Evolutionary conservation across 2,329 filamentous ascomycete genomes (phyloP), one percentile per base, ranked within the genome.

Genomic region (Pestalotiopsis fici): DNA sequence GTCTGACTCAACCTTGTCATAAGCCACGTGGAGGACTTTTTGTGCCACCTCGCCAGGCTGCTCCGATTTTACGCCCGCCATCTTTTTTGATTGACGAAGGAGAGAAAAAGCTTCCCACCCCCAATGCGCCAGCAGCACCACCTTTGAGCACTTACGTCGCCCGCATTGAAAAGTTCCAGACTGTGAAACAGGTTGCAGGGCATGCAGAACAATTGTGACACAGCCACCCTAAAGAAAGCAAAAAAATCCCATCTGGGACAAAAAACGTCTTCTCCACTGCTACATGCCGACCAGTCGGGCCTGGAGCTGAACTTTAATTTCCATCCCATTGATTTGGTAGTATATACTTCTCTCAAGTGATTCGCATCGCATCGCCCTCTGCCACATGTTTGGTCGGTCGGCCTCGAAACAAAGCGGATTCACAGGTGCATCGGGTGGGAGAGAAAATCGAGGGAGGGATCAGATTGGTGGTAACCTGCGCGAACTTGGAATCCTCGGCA

Each of bases 351-450:
- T 37, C 23, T 39, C 35, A 61, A 28, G 31, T 59, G 21, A 50
- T 65, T n/a, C 35, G 68, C 64, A 65, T 65, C 68, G 65, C 61
- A 60, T 56, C 63, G 31, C 55, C 39, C 43, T 28, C 21, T 65
- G 54, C 54, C 67, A 81, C 78, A 84, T 84, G 82, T 84, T 84
- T 74, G 78, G 78, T 79, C 80, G 81, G 79, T 83, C 81, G 67
- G 79, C 79, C 70, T 76, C 76, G 69, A 82, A 79, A 73, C 67
- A 72, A 69, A 70, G 79, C 74, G 78, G 77, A 73, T 75, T 76
- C 71, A 73, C 75, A 57, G 62, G 62, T 28, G 62, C 43, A 55
- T 23, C 63, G 21, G 35, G 50, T 65, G 54, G 50, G 62, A 80
- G 79, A 71, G 80, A 83, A 64, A 78, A 81, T 71, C 76, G 76